Percentiles rank a stretch among this genome's conserved stretches.
Conservation (phyloP, 1,284 basidiomycete species). For the Heterobasidion annosum region DNA sequence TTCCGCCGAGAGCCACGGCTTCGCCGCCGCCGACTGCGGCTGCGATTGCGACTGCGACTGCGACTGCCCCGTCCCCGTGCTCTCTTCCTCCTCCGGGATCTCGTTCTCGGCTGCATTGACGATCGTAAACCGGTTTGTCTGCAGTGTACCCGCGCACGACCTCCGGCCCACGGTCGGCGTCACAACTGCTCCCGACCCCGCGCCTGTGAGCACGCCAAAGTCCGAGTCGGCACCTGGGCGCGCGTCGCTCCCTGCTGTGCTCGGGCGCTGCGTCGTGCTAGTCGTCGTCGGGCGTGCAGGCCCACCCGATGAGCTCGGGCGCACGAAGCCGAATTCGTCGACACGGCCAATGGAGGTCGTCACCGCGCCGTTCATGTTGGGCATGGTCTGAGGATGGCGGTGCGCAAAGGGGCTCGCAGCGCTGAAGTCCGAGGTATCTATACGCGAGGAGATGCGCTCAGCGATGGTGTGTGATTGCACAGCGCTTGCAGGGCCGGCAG, state of each 20-base stretch:
- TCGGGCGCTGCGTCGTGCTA: neutral
- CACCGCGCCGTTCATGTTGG: slow-evolving; percentile 1
- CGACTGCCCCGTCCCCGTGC: neutral
- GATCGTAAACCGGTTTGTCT: slow-evolving; percentile 23
- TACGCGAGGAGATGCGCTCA: neutral
- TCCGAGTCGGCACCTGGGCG: slow-evolving; percentile 7
- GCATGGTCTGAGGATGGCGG: slow-evolving; percentile 1
- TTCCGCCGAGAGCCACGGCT: slow-evolving; percentile 44
- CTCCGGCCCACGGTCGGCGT: slow-evolving; percentile 1
- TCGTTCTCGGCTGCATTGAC: slow-evolving; percentile 26
- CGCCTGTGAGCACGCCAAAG: neutral
- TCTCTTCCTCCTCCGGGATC: slow-evolving; percentile 10
- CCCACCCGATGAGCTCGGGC: slow-evolving; percentile 4
- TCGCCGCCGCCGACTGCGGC: slow-evolving; percentile 5
- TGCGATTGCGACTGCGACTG: neutral
- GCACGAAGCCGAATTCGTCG: slow-evolving; percentile 4
- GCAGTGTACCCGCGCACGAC: slow-evolving; percentile 13
- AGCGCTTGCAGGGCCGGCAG: neutral
- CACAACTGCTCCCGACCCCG: slow-evolving; percentile 1
- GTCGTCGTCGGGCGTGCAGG: slow-evolving; percentile 10
- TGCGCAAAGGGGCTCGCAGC: too few relatives aligned
- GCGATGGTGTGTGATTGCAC: neutral
- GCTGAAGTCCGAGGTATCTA: neutral
- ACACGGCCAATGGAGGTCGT: neutral
- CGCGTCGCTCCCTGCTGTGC: neutral